Base-by-base conservation (phyloP, 2,329 filamentous ascomycete genomes). In the Tolypocladium ovalisporum region DNA sequence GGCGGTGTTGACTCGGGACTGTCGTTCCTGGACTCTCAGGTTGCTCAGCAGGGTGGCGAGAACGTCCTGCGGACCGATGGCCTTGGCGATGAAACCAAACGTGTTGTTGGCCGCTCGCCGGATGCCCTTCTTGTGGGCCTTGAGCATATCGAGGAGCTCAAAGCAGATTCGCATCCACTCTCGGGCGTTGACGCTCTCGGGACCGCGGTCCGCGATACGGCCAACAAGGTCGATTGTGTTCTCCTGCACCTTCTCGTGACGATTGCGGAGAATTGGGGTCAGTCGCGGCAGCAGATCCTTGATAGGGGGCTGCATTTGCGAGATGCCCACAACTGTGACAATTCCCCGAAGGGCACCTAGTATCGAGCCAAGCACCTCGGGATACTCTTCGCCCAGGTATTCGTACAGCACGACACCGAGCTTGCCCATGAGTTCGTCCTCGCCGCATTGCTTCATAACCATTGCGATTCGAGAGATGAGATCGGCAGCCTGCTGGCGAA, bases 141-240 rank as follows among this genome's bases (percentile, higher is more conserved):
- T 99, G 67, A 99, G 83, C 94, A 99, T 99, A 75, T 99, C 94
- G 35, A 99, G 84, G 56, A 99, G 79, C 76, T 99, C 94, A 73
- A 99, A 99, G 76, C 94, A 99, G 71, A 99, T 99, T 70, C 94
- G 87, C 95, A 99, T 99, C 94, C 94, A 99, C 74, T 99, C 94
- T 67, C 94, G 85, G 17, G 94, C 92, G 69, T 96, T 96, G 70
- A 99, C 94, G 62, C 89, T 93, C 73, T 99, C 94, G 1, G 94
- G 92, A 1, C 94, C 95, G 63, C 94, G 89, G 73, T 99, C 94
- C 19, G 95, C 94, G 65, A 99, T 97, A 79, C 94, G 93, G 57
- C 94, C 94, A 24, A 99, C 94, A 2, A 99, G 81, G 71, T 99
- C 94, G 66, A 99, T 97, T 0, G 94, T 97, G 73, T 99, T 99